These are phyloP conservation scores for Bidens hawaiensis DNA, from an alignment of 140 eudicot genomes.

Conservation along the genomic window DNA sequence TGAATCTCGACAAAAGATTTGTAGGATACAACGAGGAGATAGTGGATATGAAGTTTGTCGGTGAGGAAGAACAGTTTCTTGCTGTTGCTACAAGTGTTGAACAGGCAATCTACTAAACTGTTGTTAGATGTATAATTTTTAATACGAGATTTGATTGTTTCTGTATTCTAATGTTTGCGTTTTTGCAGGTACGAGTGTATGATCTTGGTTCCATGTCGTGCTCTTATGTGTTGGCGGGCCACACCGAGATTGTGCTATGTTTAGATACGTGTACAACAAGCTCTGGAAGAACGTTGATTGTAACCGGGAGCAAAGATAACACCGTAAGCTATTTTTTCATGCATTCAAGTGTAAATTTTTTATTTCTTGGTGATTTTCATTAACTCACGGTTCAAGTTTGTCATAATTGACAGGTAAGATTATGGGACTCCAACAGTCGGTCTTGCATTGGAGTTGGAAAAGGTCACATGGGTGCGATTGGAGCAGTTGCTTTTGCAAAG, in stretches of 20 bases:
- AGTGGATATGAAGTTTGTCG: constrained; percentile 88
- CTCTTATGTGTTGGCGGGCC: constrained; percentile 86
- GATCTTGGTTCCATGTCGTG: constrained; percentile 92
- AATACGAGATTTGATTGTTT: neutral
- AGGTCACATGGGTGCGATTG: constrained; percentile 91
- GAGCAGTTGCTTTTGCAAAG: constrained; percentile 91
- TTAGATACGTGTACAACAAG: constrained; percentile 72
- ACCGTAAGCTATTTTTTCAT: constrained; percentile 38
- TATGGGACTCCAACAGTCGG: constrained; percentile 65
- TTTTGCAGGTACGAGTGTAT: constrained; percentile 75
- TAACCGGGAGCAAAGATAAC: constrained; percentile 94
- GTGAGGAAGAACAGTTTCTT: constrained; percentile 79
- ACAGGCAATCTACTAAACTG: constrained; percentile 40
- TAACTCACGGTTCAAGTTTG: neutral
- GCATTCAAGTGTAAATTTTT: neutral
- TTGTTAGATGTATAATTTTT: neutral
- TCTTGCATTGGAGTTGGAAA: constrained; percentile 75
- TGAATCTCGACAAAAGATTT: constrained; percentile 60
- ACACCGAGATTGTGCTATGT: constrained; percentile 71
- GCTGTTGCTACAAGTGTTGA: constrained; percentile 96
- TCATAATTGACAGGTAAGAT: constrained; percentile 54
- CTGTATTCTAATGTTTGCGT: constrained; percentile 2
- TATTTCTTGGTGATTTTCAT: neutral
- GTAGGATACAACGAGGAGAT: constrained; percentile 94
- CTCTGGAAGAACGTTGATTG: constrained; percentile 79